phyloP scores from a whole-genome alignment of 805 yeast species.

The Jamesozyma piceae region DNA sequence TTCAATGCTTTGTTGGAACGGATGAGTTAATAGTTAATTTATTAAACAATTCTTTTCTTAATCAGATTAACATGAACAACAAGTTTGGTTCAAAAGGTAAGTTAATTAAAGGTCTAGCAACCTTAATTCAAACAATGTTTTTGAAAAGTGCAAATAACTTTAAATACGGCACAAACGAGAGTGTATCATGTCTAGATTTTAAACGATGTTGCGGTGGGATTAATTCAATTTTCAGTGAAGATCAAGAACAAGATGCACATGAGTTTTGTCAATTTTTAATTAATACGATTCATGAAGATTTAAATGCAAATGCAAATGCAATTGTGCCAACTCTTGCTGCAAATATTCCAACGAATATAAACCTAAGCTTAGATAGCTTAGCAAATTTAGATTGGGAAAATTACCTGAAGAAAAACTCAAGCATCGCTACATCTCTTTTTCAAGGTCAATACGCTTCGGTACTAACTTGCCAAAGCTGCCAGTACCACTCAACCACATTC shows the following conservation, averaged over 20 bases:
- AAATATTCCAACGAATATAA: background rate
- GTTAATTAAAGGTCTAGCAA: constrained; percentile 59
- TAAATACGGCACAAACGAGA: background rate
- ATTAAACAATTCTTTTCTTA: constrained; percentile 2
- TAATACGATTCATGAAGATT: constrained; percentile 87
- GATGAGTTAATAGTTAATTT: constrained; percentile 42
- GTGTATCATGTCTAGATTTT: constrained; percentile 33
- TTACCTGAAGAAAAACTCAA: constrained; percentile 67
- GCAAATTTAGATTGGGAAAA: constrained; percentile 87
- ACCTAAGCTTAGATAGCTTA: constrained; percentile 28
- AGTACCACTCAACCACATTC: constrained; percentile 72
- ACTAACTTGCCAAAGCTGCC: constrained; percentile 63
- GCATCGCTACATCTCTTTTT: constrained; percentile 69
- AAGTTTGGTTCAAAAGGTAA: background rate
- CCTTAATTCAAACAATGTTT: constrained; percentile 46
- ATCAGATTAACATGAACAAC: background rate
- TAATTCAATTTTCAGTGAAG: constrained; percentile 68
- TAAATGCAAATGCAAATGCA: constrained; percentile 31
- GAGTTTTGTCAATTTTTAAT: constrained; percentile 81
- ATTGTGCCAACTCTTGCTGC: background rate
- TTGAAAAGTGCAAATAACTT: constrained; percentile 25
- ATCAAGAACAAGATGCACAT: constrained; percentile 87
- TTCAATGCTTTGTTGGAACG: constrained; percentile 80
- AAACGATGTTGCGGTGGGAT: constrained; percentile 59
- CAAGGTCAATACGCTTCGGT: constrained; percentile 87